A percentile compares a stretch with the other conserved stretches of the same genome.
Conservation (phyloP, 2,329 filamentous ascomycete species). For the Aspergillus sclerotialis region DNA sequence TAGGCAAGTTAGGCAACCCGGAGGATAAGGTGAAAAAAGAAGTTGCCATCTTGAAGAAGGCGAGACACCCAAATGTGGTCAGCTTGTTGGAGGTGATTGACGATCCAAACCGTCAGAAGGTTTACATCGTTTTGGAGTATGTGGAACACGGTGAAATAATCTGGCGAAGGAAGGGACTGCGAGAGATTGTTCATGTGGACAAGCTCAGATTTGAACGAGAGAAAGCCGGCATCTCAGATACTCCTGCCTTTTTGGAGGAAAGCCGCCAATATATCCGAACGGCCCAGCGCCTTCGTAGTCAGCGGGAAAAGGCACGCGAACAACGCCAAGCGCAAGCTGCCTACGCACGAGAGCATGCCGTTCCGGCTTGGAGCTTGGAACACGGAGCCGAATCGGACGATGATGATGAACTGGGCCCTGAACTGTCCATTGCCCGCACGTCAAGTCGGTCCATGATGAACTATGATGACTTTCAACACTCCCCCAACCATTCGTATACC, state of each 20-base stretch:
- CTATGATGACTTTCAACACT: conserved; percentile 48
- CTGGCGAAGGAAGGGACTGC: conserved; percentile 84
- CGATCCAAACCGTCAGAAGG: conserved; percentile 91
- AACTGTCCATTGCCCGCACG: conserved; percentile 24
- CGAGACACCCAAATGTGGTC: conserved; percentile 93
- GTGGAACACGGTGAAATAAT: conserved; percentile 90
- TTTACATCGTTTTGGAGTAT: conserved; percentile 95
- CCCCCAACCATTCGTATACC: conserved; percentile 46
- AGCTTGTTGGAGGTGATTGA: conserved; percentile 95
- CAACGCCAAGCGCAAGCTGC: conserved; percentile 54
- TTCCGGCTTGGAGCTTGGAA: conserved; percentile 78
- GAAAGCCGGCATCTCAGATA: conserved; percentile 71
- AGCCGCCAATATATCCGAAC: conserved; percentile 35
- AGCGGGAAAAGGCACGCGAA: conserved; percentile 54
- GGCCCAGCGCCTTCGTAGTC: conserved; percentile 27
- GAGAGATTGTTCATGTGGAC: conserved; percentile 76
- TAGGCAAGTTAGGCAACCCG: conserved; percentile 67
- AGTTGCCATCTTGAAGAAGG: conserved; percentile 97
- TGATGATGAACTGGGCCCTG: conserved; percentile 36
- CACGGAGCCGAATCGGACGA: conserved; percentile 57
- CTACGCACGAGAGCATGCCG: conserved; percentile 43
- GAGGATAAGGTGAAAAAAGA: conserved; percentile 80
- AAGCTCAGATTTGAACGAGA: conserved; percentile 66
- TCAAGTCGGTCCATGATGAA: conserved; percentile 28
- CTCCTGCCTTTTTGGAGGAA: conserved; percentile 44